phyloP scores from a whole-genome alignment of 148 eudicot genomes.

The Salicornia ramosissima region DNA sequence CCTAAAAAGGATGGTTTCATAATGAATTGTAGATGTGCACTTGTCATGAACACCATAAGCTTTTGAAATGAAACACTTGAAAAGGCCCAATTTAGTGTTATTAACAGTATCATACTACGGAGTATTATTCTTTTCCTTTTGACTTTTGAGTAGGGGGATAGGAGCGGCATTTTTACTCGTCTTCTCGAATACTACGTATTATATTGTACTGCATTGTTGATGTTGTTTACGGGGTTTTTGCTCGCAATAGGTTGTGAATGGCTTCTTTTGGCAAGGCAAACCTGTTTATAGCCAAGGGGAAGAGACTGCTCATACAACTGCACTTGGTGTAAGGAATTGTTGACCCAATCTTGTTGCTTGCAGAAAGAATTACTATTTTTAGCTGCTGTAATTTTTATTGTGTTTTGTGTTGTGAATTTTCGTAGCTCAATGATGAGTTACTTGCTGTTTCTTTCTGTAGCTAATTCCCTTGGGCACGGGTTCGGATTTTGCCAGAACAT shows the following conservation, averaged over 20 bases:
- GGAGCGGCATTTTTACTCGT: background rate
- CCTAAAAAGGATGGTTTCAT: background rate
- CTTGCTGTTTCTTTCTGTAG: constrained; percentile 39
- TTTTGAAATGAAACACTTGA: background rate
- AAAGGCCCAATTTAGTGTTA: background rate
- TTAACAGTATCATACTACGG: no score
- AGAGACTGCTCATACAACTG: constrained; percentile 45
- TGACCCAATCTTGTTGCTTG: constrained; percentile 8
- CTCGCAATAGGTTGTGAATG: constrained; percentile 76
- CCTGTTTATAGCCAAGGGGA: constrained; percentile 43
- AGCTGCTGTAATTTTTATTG: constrained; percentile 18
- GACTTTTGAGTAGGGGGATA: no score
- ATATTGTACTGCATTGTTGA: background rate
- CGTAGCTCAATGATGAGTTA: constrained; percentile 3
- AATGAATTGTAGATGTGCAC: no score
- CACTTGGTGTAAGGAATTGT: constrained; percentile 81
- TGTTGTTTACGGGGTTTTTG: constrained; percentile 1
- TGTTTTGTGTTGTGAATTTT: constrained; percentile 10
- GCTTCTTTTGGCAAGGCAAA: constrained; percentile 80
- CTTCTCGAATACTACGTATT: background rate
- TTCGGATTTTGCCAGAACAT: constrained; percentile 94
- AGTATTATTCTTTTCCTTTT: background rate
- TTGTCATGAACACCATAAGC: background rate
- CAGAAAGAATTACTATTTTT: background rate
- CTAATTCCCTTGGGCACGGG: constrained; percentile 97